A percentile compares a stretch with the other conserved stretches of the same genome.
These are phyloP conservation scores for Citeromyces matritensis DNA, from an alignment of 805 yeast species.

Conservation along the genomic window DNA sequence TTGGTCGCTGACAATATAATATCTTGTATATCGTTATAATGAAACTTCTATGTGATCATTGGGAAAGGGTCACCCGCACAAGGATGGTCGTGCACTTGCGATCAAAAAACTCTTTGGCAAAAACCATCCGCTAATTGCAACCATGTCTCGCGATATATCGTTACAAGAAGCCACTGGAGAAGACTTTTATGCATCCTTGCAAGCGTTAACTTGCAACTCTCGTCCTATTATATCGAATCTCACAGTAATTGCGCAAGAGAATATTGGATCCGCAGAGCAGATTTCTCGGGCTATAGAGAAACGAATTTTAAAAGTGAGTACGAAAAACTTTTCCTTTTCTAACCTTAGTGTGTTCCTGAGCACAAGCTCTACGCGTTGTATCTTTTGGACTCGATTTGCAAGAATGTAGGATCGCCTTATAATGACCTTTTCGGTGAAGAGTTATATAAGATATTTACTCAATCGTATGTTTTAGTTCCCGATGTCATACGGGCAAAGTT, in stretches of 20 bases:
- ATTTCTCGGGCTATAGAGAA: constrained; percentile 63
- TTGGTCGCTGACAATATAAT: no score
- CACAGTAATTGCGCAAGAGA: constrained; percentile 80
- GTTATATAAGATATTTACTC: constrained; percentile 54
- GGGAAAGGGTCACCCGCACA: not conserved
- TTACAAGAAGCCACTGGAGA: constrained; percentile 15
- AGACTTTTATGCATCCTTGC: constrained; percentile 60
- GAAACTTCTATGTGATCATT: no score
- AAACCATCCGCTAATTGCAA: not conserved
- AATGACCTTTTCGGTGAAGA: constrained; percentile 62
- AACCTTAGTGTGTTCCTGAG: constrained; percentile 45
- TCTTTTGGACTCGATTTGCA: constrained; percentile 80
- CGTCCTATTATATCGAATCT: constrained; percentile 78
- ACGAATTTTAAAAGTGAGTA: constrained; percentile 45
- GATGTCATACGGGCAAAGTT: constrained; percentile 63
- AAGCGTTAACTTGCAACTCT: constrained; percentile 75
- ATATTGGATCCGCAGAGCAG: constrained; percentile 59
- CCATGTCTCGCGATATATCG: no score
- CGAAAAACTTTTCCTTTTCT: constrained; percentile 2
- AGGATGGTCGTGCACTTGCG: not conserved
- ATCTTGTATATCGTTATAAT: no score
- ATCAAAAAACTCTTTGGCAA: not conserved
- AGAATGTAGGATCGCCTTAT: constrained; percentile 83
- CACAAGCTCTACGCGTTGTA: constrained; percentile 79
- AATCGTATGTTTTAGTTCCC: constrained; percentile 65